These are phyloP conservation scores for Hymenotorrendiella dingleyae DNA, from an alignment of 2,329 filamentous ascomycete species.

Conservation along the genomic window DNA sequence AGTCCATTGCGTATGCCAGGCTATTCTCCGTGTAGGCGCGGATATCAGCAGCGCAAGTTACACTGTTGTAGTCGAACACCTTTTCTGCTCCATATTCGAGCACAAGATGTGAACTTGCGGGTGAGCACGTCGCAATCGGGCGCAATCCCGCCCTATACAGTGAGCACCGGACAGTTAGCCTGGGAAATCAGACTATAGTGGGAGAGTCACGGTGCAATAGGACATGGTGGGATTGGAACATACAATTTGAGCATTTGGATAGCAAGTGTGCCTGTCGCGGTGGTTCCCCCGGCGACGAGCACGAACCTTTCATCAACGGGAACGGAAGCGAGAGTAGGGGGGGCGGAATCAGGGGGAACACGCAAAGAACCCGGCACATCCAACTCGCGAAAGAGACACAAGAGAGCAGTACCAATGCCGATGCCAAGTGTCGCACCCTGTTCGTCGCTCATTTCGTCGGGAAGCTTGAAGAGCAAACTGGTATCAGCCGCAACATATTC, in stretches of 20 bases:
- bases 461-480: slow-evolving; percentile 36
- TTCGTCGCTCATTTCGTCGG: slow-evolving; percentile 28
- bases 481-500: slow-evolving; percentile 33
- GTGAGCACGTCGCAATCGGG: slow-evolving; percentile 33
- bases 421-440: slow-evolving; percentile 23
- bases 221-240: slow-evolving; percentile 2
- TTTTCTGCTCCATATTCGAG: slow-evolving; percentile 35
- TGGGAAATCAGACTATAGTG: too few species aligned
- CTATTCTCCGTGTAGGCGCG: slow-evolving; percentile 33
- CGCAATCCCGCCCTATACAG: slow-evolving; percentile 23
- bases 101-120: slow-evolving; percentile 34
- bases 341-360: too few species aligned
- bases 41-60: slow-evolving; percentile 32
- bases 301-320: slow-evolving; percentile 22
- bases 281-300: slow-evolving; percentile 41
- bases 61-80: slow-evolving; percentile 36
- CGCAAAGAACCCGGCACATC: too few species aligned
- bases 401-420: slow-evolving; percentile 12
- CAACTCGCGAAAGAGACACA: slow-evolving; percentile 26
- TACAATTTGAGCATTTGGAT: slow-evolving; percentile 37
- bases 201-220: too few species aligned
- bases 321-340: neutral
- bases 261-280: slow-evolving; percentile 37
- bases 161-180: too few species aligned
- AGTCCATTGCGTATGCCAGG: slow-evolving; percentile 20